Conservation (phyloP, 2,329 filamentous ascomycete species). For the Dactylellina haptotyla region DNA sequence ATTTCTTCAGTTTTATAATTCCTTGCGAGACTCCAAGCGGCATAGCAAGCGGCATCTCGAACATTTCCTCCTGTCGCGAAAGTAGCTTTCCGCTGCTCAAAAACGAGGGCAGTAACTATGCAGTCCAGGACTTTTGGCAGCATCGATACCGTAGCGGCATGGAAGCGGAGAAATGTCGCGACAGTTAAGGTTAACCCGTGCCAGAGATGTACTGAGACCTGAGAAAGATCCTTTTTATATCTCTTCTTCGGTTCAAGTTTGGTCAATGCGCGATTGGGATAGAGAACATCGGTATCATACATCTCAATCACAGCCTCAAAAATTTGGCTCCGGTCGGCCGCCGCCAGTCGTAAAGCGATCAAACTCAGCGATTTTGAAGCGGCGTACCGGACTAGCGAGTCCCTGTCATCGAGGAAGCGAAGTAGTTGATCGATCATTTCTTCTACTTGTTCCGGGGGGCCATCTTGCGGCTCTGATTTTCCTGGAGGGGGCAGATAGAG, state of each 20-base stretch:
- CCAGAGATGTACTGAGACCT: conserved; percentile 67
- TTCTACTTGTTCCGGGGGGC: conserved; percentile 67
- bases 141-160: conserved; percentile 56
- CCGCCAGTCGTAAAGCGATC: conserved; percentile 80
- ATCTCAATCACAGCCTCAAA: conserved; percentile 83
- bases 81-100: conserved; percentile 83
- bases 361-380: conserved; percentile 93
- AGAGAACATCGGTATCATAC: conserved; percentile 71
- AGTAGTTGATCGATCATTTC: conserved; percentile 83
- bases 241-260: conserved; percentile 44
- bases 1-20: conserved; percentile 86
- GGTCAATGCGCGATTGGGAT: conserved; percentile 56
- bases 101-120: conserved; percentile 76
- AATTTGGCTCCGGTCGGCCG: conserved; percentile 84
- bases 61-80: conserved; percentile 90
- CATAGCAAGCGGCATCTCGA: conserved; percentile 93
- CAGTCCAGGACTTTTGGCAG: conserved; percentile 55
- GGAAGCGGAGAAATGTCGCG: conserved; percentile 57
- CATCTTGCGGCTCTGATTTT: conserved; percentile 29
- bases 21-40: conserved; percentile 89
- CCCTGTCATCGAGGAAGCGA: conserved; percentile 80
- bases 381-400: conserved; percentile 88
- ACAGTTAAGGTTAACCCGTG: conserved; percentile 90
- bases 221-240: conserved; percentile 45
- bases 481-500: conserved; percentile 42